phyloP scores from a whole-genome alignment of 176 grass and related monocot genomes.

The Musa itinerans region DNA sequence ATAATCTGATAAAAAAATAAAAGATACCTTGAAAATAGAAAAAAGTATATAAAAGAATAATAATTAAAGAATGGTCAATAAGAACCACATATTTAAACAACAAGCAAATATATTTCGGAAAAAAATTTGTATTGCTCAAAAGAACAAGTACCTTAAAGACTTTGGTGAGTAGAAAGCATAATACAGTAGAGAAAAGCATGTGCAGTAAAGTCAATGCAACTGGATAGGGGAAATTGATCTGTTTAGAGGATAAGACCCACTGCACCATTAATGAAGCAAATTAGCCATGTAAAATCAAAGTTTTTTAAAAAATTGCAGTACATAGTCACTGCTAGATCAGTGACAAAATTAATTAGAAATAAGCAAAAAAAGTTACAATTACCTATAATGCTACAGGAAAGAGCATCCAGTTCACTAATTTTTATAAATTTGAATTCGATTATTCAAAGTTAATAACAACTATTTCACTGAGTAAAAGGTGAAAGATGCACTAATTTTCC shows the following conservation, averaged over 20 bases:
- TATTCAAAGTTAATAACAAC: neutral
- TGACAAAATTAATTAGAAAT: neutral
- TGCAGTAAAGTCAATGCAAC: constrained; percentile 92
- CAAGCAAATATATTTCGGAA: neutral
- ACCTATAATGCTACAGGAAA: neutral
- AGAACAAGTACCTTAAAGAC: constrained; percentile 74
- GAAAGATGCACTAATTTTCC: neutral
- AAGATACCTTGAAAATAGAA: constrained; percentile 6
- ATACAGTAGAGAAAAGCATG: constrained; percentile 91
- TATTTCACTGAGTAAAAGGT: neutral
- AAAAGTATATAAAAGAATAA: neutral
- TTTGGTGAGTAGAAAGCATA: constrained; percentile 81
- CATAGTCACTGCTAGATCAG: neutral
- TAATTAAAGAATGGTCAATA: neutral
- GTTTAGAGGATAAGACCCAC: constrained; percentile 93
- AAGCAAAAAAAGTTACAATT: neutral
- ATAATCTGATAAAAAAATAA: constrained; percentile 63
- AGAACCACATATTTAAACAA: neutral
- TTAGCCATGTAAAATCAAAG: constrained; percentile 14
- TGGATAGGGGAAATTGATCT: constrained; percentile 99
- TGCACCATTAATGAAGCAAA: constrained; percentile 31
- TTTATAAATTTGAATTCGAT: neutral
- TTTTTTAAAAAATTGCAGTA: neutral
- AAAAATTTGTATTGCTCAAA: neutral
- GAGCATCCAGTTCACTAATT: neutral